Evolutionary conservation across 1,139 yeast genomes (phyloP).

Genomic region (Saccharomyces pastorianus): DNA sequence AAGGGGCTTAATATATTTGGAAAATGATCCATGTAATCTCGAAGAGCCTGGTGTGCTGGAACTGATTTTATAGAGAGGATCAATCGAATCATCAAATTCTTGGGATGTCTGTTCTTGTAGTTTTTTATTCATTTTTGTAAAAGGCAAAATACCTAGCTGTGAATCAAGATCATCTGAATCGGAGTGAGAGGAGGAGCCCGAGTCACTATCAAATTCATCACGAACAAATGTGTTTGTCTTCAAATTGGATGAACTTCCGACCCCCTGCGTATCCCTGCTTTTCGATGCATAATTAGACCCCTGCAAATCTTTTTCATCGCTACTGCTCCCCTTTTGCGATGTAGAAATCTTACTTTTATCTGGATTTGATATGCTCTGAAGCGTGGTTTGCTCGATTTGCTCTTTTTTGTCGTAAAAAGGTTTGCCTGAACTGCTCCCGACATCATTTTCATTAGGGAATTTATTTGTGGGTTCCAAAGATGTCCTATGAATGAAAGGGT

Average conservation of each 20-base stretch:
- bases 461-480: background rate
- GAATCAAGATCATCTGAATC: conserved; percentile 4
- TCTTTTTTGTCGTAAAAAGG: background rate
- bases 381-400: conserved; percentile 1
- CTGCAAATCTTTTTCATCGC: background rate
- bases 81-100: conserved; percentile 5
- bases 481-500: too few relatives aligned
- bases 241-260: background rate
- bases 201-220: background rate
- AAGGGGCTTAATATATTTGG: background rate
- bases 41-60: background rate
- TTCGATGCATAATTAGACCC: background rate
- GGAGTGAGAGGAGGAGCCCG: background rate
- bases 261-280: background rate
- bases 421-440: background rate
- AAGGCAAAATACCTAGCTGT: conserved; percentile 1
- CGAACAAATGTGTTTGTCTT: background rate
- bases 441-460: too few relatives aligned
- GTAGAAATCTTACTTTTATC: background rate
- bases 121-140: conserved; percentile 3
- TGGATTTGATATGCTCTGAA: conserved; percentile 2
- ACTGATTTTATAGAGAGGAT: conserved; percentile 1
- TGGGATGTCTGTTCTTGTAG: conserved; percentile 3
- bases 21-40: background rate
- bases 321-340: background rate